These are phyloP conservation scores for Vitis hybrid DNA, from an alignment of 177 flowering plant genomes.

Conservation along the genomic window DNA sequence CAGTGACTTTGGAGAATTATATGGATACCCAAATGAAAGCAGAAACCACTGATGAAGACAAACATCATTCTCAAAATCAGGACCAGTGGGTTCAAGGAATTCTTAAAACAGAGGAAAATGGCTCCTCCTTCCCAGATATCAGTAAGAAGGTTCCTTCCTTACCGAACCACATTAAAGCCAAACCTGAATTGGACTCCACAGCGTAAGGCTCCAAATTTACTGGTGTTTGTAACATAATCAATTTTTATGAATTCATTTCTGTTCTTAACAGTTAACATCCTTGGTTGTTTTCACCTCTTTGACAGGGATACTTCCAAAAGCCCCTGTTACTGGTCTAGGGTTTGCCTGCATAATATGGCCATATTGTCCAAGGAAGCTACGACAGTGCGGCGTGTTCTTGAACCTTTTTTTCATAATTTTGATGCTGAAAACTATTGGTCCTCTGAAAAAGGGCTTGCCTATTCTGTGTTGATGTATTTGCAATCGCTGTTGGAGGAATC, in stretches of 20 bases:
- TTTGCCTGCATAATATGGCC: slow-evolving; percentile 78
- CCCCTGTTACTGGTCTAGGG: slow-evolving; percentile 84
- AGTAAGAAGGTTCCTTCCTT: slow-evolving; percentile 29
- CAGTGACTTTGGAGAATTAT: slow-evolving; percentile 74
- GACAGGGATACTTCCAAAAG: slow-evolving; percentile 56
- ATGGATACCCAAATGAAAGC: slow-evolving; percentile 32
- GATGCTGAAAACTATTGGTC: slow-evolving; percentile 78
- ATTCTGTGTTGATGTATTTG: slow-evolving; percentile 57
- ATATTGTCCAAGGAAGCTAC: slow-evolving; percentile 73
- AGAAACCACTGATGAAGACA: slow-evolving; percentile 26
- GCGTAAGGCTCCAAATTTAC: slow-evolving; percentile 37
- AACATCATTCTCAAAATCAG: slow-evolving; percentile 17
- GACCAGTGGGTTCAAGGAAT: slow-evolving; percentile 41
- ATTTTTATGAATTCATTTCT: not conserved
- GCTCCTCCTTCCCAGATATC: slow-evolving; percentile 28
- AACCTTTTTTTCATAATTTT: slow-evolving; percentile 70
- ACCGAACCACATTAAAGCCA: slow-evolving; percentile 19
- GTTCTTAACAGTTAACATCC: not conserved
- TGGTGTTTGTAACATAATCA: not conserved
- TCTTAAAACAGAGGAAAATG: slow-evolving; percentile 27
- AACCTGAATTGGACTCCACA: slow-evolving; percentile 31
- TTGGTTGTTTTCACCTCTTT: slow-evolving; percentile 2
- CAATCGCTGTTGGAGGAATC: slow-evolving; percentile 66
- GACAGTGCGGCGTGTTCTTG: slow-evolving; percentile 80
- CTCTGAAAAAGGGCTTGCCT: slow-evolving; percentile 61